Evolutionary conservation across 2,329 filamentous ascomycete species (phyloP), one percentile per base, ranked within the genome.

Genomic region (Penicillium sp.): DNA sequence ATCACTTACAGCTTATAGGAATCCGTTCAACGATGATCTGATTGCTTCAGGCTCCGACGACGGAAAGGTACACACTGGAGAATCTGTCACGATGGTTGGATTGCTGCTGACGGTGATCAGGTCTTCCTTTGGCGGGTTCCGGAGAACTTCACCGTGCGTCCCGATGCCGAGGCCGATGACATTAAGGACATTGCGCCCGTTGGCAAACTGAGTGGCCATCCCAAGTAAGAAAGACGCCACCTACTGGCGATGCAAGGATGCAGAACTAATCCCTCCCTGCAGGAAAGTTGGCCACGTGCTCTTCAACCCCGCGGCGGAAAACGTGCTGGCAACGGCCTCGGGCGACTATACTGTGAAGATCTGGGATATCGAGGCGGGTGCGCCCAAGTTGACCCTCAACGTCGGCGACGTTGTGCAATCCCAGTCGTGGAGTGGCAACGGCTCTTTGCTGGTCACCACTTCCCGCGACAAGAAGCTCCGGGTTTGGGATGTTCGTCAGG

Each of bases 271-370:
- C 15, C 29, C 45, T 35, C 50, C 46, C 15, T 47, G 53, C 69
- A 95, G 92, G 73, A 98, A 98, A 75, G 89, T 98, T 57, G 93
- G 93, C 54, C 93, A 98, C 72, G 92, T 98, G 59, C 82, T 96
- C 47, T 98, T 97, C 81, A 97, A 98, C 76, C 91, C 93, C 44
- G 84, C 92, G 37, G 93, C 93, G 64, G 90, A 95, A 68, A 95
- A 95, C 72, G 86, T 98, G 60, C 86, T 98, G 44, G 92, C 93
- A 46, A 95, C 91, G 27, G 88, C 92, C 32, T 97, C 93, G 12
- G 93, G 92, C 66, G 93, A 98, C 72, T 91, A 90, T 73, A 90
- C 86, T 13, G 82, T 97, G 74, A 97, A 96, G 78, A 75, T 98
- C 46, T 98, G 93, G 93, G 93, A 98, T 74, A 80, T 97, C 56